phyloP scores from a whole-genome alignment of 2,329 filamentous ascomycete species.

The Trichoderma sp. region DNA sequence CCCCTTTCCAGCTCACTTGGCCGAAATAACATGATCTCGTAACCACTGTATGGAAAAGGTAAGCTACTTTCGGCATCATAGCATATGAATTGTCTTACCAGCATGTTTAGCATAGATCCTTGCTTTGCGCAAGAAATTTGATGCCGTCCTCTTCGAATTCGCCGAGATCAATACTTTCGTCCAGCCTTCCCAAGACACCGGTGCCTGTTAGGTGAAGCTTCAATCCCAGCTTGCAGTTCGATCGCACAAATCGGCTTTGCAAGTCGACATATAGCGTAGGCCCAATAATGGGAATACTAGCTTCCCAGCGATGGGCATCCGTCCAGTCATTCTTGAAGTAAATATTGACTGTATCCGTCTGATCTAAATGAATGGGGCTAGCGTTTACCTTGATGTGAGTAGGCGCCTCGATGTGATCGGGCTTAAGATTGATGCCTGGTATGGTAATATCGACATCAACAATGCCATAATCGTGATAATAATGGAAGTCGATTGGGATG shows the following conservation, averaged over 20 bases:
- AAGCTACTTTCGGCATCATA: not conserved
- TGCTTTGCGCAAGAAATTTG: not conserved
- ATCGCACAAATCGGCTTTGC: not conserved
- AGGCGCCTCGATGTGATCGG: not conserved
- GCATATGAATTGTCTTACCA: not conserved
- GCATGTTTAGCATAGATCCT: not conserved
- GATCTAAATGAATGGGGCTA: not conserved
- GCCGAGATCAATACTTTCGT: not conserved
- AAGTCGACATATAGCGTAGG: not conserved
- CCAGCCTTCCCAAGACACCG: not conserved
- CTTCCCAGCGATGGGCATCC: not conserved
- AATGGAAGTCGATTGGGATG: not conserved
- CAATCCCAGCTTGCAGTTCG: not conserved
- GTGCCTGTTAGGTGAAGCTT: not conserved
- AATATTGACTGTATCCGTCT: not conserved
- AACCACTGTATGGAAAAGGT: not conserved
- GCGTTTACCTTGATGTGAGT: not conserved
- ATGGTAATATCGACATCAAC: not conserved
- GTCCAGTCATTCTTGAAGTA: not conserved
- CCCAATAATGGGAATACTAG: not conserved
- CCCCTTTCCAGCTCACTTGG: not conserved
- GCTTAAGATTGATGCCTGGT: not conserved
- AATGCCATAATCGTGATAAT: not conserved
- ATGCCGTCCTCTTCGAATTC: not conserved
- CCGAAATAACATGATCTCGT: no score